Evolutionary conservation across 306 rosid species (phyloP).

Genomic region (Dalbergia cochinchinensis): DNA sequence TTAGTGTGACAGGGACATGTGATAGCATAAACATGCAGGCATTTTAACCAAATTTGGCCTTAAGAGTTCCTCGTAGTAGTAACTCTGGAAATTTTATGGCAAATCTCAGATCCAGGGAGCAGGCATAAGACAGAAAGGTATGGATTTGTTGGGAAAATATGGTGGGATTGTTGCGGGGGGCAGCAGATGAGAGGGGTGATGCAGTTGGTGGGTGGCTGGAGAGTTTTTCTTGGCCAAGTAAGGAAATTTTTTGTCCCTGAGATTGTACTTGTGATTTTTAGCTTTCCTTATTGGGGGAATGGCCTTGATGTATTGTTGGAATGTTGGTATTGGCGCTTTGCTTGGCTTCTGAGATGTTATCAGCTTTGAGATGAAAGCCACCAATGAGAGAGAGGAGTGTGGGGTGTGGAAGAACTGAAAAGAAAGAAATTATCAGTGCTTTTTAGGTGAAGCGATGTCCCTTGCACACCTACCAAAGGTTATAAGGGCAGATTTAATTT

Average conservation of each 20-base stretch:
- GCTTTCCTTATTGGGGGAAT: slow-evolving; percentile 52
- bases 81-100: not conserved
- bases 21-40: slow-evolving; percentile 40
- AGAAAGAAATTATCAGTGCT: not conserved
- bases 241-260: not conserved
- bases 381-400: not conserved
- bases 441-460: slow-evolving; percentile 1
- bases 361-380: not conserved
- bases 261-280: slow-evolving; percentile 41
- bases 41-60: slow-evolving; percentile 60
- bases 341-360: not conserved
- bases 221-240: not conserved
- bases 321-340: not conserved
- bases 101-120: slow-evolving; percentile 49
- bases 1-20: slow-evolving; percentile 46
- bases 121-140: not conserved
- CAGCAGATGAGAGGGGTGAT: not conserved
- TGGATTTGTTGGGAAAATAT: no score
- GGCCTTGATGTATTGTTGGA: not conserved
- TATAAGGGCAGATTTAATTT: not conserved
- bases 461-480: slow-evolving; percentile 20
- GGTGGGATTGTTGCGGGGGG: not conserved
- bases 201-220: not conserved
- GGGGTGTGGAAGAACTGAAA: not conserved
- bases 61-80: slow-evolving; percentile 35